These are phyloP conservation scores for Kurtzmaniella quercitrusa DNA, from an alignment of 1,139 yeast species.

Conservation along the genomic window DNA sequence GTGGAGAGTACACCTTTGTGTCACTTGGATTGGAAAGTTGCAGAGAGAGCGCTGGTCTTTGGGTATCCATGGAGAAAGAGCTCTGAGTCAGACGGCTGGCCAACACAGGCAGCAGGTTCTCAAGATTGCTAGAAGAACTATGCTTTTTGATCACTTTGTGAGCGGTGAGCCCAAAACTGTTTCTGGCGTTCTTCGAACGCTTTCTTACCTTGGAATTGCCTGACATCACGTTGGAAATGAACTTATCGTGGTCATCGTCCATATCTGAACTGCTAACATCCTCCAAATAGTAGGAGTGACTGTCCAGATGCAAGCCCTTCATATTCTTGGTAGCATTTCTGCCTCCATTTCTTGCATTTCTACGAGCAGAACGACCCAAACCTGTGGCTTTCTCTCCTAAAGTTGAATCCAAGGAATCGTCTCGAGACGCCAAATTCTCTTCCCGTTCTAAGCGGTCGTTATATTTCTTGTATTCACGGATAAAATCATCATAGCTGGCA, in stretches of 20 bases:
- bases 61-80: not conserved
- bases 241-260: slow-evolving; percentile 23
- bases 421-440: not conserved
- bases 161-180: not conserved
- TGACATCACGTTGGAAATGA: slow-evolving; percentile 20
- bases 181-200: slow-evolving; percentile 5
- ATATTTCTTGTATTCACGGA: slow-evolving; percentile 25
- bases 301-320: slow-evolving; percentile 1
- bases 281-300: not conserved
- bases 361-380: not conserved
- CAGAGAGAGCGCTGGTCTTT: not conserved
- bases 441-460: slow-evolving; percentile 8
- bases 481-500: slow-evolving; percentile 35
- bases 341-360: not conserved
- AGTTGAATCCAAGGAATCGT: not conserved
- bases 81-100: not conserved
- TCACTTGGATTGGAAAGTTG: not conserved
- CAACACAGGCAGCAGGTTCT: not conserved
- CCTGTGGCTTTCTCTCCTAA: not conserved
- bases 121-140: not conserved
- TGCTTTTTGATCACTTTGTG: slow-evolving; percentile 21
- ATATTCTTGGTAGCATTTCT: not conserved
- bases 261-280: not conserved
- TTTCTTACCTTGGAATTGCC: slow-evolving; percentile 14
- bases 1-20: slow-evolving; percentile 11